Base-by-base conservation (phyloP, 495 filamentous ascomycete species). In the Penicillium pulvis region DNA sequence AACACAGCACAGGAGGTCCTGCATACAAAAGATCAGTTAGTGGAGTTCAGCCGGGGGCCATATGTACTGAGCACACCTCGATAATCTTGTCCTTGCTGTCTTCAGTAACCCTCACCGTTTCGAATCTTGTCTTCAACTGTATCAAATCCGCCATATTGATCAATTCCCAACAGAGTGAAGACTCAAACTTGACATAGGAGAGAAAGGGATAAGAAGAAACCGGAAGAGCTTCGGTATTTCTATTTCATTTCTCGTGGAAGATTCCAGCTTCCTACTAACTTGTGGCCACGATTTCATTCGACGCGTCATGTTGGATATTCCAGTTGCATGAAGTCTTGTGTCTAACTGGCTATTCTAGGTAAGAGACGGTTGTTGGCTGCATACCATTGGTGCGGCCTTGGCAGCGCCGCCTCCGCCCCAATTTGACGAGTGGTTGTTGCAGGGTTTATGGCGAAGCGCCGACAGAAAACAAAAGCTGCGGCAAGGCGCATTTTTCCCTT, bases 1-100 rank as follows among this genome's bases (percentile, higher is more conserved):
- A n/a, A 64, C 44, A 36, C 54, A 17, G 0, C 42, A 44, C 17
- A 64, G 54, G 7, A 67, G 59, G 11, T 62, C 50, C 65, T 67
- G 41, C 5, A 14, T 12, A 12, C n/a, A 46, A 39, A 10, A 11
- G 3, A 10, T 17, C 7, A 28, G 30, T 53, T 17, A 53, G 17
- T 58, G 8, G 46, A 36, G 36, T 7, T 16, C 28, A 17, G 28
- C 2, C n/a, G 0, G 45, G 2, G 48, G 9, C 20, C 9, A 11
- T 49, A 14, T n/a, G 6, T 30, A 16, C 14, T 6, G n/a, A 45
- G 28, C 49, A 47, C 46, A 28, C 56, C 56, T 58, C 56, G 24
- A 58, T 58, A 14, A 58, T 53, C 26, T 49, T 30, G 6, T 49
- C 46, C 7, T 49, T 49, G 46, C 23, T 49, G 28, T 49, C 46